Evolutionary conservation across 2,329 filamentous ascomycete genomes (phyloP).

Genomic region (Fusarium devonianum): DNA sequence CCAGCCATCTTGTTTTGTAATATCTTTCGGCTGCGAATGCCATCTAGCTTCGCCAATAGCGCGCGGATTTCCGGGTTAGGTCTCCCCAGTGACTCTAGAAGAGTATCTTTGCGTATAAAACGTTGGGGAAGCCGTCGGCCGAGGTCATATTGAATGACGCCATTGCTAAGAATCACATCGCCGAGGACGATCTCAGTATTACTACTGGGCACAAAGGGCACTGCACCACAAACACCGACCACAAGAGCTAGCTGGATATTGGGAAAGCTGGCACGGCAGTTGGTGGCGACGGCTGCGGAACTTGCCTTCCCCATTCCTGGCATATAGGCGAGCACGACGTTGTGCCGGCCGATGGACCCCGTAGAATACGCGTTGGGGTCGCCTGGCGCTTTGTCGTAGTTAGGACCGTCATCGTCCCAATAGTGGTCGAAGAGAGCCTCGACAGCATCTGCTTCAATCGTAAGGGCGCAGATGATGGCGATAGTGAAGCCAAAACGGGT

Average conservation of each 20-base stretch:
- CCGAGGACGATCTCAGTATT: not conserved
- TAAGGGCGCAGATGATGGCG: conserved; percentile 8
- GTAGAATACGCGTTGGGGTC: conserved; percentile 4
- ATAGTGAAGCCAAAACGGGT: too few relatives aligned
- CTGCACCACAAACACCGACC: not conserved
- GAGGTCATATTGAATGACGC: not conserved
- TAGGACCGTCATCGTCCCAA: not conserved
- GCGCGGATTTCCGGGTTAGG: not conserved
- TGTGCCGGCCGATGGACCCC: accelerated
- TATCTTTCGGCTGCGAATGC: accelerated
- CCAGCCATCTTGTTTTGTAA: too few relatives aligned
- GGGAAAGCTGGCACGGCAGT: conserved; percentile 4
- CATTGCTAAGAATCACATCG: conserved; percentile 2
- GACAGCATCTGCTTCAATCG: not conserved
- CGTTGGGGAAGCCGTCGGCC: accelerated
- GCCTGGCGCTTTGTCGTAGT: not conserved
- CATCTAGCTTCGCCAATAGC: accelerated
- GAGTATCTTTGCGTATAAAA: accelerated
- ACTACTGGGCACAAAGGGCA: accelerated
- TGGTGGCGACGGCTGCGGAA: not conserved
- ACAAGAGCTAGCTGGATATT: not conserved
- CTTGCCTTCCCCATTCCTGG: conserved; percentile 1
- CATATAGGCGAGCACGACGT: not conserved
- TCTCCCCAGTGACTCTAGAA: accelerated
- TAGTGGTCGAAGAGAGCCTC: conserved; percentile 1